Evolutionary conservation across 2,329 filamentous ascomycete genomes (phyloP).

Genomic region (Decorospora gaudefroyi): DNA sequence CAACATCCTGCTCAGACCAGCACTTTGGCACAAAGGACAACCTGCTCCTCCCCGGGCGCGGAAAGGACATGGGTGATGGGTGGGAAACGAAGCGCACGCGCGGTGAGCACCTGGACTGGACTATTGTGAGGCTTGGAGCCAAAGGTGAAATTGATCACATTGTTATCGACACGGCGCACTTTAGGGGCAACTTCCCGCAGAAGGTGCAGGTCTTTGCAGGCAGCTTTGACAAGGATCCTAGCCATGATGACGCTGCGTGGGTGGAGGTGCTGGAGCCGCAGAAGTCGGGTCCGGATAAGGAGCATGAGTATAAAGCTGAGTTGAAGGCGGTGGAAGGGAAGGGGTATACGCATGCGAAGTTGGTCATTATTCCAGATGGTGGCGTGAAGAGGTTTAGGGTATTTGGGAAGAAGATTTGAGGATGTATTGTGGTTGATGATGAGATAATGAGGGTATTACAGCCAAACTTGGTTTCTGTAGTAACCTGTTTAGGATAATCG

Average conservation of each 20-base stretch:
- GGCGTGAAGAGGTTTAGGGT: conserved; percentile 87
- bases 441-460: background rate
- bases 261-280: conserved; percentile 66
- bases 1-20: conserved; percentile 76
- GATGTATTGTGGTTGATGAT: background rate
- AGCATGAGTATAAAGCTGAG: conserved; percentile 64
- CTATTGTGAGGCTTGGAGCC: conserved; percentile 73
- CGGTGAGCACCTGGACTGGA: conserved; percentile 77
- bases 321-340: conserved; percentile 58
- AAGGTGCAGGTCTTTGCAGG: conserved; percentile 68
- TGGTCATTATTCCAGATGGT: conserved; percentile 91
- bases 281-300: conserved; percentile 72
- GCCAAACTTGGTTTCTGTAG: too few relatives aligned
- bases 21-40: conserved; percentile 84
- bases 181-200: conserved; percentile 82
- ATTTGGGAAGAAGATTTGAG: conserved; percentile 60
- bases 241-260: conserved; percentile 65
- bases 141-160: conserved; percentile 67
- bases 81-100: conserved; percentile 83
- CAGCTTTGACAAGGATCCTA: conserved; percentile 62
- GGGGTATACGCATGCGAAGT: conserved; percentile 79
- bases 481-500: too few relatives aligned
- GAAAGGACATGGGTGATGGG: conserved; percentile 84
- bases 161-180: conserved; percentile 80
- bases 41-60: conserved; percentile 75